These are phyloP conservation scores for Arachnomyces sp. DNA, from an alignment of 2,329 filamentous ascomycete species.

Conservation along the genomic window DNA sequence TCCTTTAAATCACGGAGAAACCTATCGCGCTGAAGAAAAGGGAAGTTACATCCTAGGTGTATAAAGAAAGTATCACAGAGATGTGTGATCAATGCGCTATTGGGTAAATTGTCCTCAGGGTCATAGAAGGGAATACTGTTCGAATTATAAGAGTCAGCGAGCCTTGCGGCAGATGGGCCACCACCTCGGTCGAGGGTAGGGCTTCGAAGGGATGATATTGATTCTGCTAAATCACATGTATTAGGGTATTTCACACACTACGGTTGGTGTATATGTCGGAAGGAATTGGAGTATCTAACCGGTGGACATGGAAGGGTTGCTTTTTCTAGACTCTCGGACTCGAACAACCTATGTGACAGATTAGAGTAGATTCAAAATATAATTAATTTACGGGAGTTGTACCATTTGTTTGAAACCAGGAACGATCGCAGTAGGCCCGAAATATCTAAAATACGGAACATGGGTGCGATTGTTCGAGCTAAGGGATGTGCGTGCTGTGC, in stretches of 20 bases:
- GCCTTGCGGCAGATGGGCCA: constrained; percentile 12
- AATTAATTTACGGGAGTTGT: constrained; percentile 1
- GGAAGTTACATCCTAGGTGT: constrained; percentile 78
- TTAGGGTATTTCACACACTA: too few relatives aligned
- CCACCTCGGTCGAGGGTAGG: constrained; percentile 18
- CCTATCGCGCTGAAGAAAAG: constrained; percentile 65
- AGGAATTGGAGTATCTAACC: constrained; percentile 19
- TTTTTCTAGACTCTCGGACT: constrained; percentile 50
- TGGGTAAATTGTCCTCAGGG: constrained; percentile 59
- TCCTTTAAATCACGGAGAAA: constrained; percentile 71
- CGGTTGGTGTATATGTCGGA: too few relatives aligned
- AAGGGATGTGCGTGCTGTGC: constrained; percentile 30
- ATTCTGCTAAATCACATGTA: constrained; percentile 19
- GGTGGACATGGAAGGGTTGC: constrained; percentile 33
- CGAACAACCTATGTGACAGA: constrained; percentile 48
- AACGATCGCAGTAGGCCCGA: constrained; percentile 83
- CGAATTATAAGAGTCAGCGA: constrained; percentile 22
- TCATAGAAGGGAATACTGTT: constrained; percentile 65
- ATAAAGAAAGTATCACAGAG: constrained; percentile 74
- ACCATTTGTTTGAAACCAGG: constrained; percentile 93
- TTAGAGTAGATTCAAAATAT: constrained; percentile 13
- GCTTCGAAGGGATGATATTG: constrained; percentile 28
- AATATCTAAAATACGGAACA: constrained; percentile 85
- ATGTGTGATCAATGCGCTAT: constrained; percentile 66
- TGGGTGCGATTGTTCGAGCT: constrained; percentile 31